Evolutionary conservation across 164 flowering plant species (phyloP).

Genomic region (Litsea cubeba): DNA sequence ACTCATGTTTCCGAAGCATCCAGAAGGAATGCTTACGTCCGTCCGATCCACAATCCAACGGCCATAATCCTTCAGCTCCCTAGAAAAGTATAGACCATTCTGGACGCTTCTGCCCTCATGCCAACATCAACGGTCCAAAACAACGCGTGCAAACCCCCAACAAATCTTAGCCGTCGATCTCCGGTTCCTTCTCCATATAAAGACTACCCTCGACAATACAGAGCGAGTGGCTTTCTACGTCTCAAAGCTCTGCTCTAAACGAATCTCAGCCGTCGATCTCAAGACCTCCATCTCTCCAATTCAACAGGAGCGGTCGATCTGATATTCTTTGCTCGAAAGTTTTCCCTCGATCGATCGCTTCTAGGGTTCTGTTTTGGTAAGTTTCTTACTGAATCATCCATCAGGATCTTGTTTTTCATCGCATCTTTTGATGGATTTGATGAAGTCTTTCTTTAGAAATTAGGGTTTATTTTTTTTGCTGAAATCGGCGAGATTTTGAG

Average conservation of each 20-base stretch:
- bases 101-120: constrained; percentile 1
- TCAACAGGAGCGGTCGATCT: not conserved
- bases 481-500: not conserved
- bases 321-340: not conserved
- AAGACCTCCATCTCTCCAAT: too few species aligned
- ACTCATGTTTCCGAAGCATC: constrained; percentile 2
- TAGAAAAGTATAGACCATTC: not conserved
- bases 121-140: not conserved
- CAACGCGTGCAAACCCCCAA: not conserved
- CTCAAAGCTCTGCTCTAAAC: not conserved
- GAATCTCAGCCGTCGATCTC: constrained; percentile 1
- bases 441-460: not conserved
- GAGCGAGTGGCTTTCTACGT: not conserved
- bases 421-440: not conserved
- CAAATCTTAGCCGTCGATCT: constrained; percentile 6
- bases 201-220: not conserved
- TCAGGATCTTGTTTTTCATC: not conserved
- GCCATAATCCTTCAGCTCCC: not conserved
- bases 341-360: not conserved
- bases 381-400: not conserved
- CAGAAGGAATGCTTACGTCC: not conserved
- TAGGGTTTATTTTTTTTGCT: not conserved
- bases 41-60: constrained; percentile 1
- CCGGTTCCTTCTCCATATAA: not conserved
- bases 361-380: not conserved